Base-by-base conservation (phyloP, 2,329 filamentous ascomycete genomes). In the Aspergillus hiratsukae region DNA sequence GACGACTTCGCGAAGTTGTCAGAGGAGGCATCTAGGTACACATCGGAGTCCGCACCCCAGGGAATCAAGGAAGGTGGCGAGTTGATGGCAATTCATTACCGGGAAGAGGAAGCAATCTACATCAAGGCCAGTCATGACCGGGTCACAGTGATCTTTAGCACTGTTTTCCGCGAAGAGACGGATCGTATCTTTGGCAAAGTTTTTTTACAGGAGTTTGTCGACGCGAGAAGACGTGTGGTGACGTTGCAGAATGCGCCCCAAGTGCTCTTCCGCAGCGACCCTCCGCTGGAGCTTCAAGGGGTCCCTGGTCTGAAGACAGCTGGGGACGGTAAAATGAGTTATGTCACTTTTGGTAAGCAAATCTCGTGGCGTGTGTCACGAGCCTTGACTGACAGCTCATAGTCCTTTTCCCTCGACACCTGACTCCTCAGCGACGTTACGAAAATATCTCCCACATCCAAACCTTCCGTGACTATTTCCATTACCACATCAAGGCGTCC, bases 401-500 rank as follows among this genome's bases (percentile, higher is more conserved):
- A 95, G 94, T 97, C 49, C 83, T 99, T 46, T 99, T 99, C 80
- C 93, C 94, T 49, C 88, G 94, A 62, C 95, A 99, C 76, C 81
- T 99, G 63, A 93, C 91, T 14, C 86, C 87, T 14, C 91, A 97
- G 75, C 86, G 91, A 71, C 90, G 95, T 79, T 88, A 90, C 58
- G 92, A 97, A 64, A 92, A 95, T 72, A 99, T 99, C 66, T 97
- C 92, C 51, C 95, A 99, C 75, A 97, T 99, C 68, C 95, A 99
- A 78, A 99, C 94, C 14, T 99, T 99, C 89, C 90, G 94, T 64
- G 94, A 99, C 73, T 99, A 99, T 77, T 99, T 99, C 82, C 94
- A 99, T 76, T 99, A 99, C 76, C 94, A 99, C 77, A 99, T 99
- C 78, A 99, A 99, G 79, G 95, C 94, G 29, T 97, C 92, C 61